Base-by-base conservation (phyloP, 73 alveolate species). In the Blepharisma stoltei region DNA sequence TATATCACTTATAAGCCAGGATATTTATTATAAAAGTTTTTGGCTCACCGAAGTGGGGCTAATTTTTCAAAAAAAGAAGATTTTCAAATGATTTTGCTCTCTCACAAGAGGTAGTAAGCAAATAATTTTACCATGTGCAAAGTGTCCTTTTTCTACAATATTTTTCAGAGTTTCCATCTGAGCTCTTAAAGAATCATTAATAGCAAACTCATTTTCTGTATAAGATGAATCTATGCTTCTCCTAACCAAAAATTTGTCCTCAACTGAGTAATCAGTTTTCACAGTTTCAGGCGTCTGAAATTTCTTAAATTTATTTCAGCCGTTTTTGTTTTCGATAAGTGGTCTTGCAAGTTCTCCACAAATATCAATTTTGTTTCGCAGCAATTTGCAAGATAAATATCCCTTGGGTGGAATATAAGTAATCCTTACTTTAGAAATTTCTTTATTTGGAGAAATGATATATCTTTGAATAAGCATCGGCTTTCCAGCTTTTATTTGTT, bases 221-320 rank as follows among this genome's bases (percentile, higher is more conserved):
- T n/a, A 9, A 14, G 73, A 25, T 14, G 14, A 8, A 14, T 60
- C 73, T 60, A 14, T 38, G n/a, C 73, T 38, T 14, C 5, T 60
- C 73, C 73, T 14, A 60, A 60, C 73, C 2, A 60, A 60, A 60
- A 20, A 60, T 47, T 14, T 18, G 73, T 60, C 73, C 11, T 32
- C 41, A 32, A 8, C 3, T 5, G 48, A 1, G 4, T 60, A 8
- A 18, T n/a, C 49, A 1, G 48, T n/a, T 60, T 60, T 60, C 41
- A 32, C 41, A 32, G 41, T 32, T 52, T 52, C 66, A 14, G 66
- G 66, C 4, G 66, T 20, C 14, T n/a, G 14, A n/a, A 25, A 60
- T 14, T 14, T 60, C 11, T 60, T 60, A 2, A 60, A 25, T 9
- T 38, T n/a, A 60, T n/a, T 60, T 38, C 73, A 60, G 38, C 73